Conservation (phyloP, 202 grass and related monocot genomes). For the Schoenoplectus triqueter region DNA sequence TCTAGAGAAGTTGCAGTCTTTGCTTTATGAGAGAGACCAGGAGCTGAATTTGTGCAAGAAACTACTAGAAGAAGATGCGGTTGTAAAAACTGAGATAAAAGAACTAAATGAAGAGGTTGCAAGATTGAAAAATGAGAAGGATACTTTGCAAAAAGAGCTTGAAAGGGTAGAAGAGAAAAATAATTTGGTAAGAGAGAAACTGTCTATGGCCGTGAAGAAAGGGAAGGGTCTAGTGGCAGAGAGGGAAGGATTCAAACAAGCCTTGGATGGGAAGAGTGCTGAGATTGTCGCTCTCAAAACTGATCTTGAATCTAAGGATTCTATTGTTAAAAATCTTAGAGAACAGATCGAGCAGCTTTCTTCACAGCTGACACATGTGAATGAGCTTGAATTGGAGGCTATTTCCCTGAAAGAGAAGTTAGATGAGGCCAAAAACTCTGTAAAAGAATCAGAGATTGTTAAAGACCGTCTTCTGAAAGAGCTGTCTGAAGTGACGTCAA, state of each 20-base stretch:
- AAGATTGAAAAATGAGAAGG: slow-evolving; percentile 76
- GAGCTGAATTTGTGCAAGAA: slow-evolving; percentile 70
- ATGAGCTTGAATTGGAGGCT: slow-evolving; percentile 65
- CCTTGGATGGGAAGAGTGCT: slow-evolving; percentile 59
- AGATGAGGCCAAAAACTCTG: slow-evolving; percentile 56
- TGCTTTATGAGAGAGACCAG: slow-evolving; percentile 67
- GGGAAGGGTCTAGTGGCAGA: slow-evolving; percentile 98
- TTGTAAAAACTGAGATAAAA: slow-evolving; percentile 51
- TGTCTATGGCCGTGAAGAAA: slow-evolving; percentile 98
- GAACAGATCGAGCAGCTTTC: slow-evolving; percentile 67
- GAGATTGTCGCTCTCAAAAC: slow-evolving; percentile 64
- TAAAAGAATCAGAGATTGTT: slow-evolving; percentile 63
- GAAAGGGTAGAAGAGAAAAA: slow-evolving; percentile 80
- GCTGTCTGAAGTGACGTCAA: slow-evolving; percentile 59
- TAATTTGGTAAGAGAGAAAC: slow-evolving; percentile 90
- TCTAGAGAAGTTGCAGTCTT: slow-evolving; percentile 65
- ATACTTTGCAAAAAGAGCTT: slow-evolving; percentile 73
- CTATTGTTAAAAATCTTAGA: slow-evolving; percentile 56
- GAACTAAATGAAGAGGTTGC: slow-evolving; percentile 52
- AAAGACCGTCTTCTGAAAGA: slow-evolving; percentile 61
- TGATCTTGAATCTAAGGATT: slow-evolving; percentile 72
- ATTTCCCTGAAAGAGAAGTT: slow-evolving; percentile 57
- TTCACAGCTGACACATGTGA: slow-evolving; percentile 48
- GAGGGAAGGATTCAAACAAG: slow-evolving; percentile 82
- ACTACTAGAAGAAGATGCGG: slow-evolving; percentile 78